These are phyloP conservation scores for Pontederia crassipes DNA, from an alignment of 176 grass and related monocot species.

Conservation along the genomic window DNA sequence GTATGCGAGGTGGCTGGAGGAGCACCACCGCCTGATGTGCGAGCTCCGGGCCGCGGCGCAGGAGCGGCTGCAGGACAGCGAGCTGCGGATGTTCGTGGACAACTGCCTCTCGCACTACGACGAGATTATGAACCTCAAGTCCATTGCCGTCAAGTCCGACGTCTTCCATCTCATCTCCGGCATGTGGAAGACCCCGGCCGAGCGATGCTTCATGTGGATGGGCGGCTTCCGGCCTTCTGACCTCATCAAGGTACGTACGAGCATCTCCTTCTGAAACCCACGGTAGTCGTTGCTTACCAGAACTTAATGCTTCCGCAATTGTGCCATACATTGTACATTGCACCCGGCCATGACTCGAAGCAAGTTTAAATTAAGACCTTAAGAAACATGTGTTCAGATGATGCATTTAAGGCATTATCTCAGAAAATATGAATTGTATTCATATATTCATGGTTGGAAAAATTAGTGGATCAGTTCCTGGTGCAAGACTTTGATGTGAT, in stretches of 20 bases:
- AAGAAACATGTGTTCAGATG: no score
- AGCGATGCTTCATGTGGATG: slow-evolving; percentile 71
- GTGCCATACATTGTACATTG: no score
- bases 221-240: slow-evolving; percentile 58
- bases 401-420: no score
- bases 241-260: slow-evolving; percentile 40
- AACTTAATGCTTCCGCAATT: no score
- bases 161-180: slow-evolving; percentile 58
- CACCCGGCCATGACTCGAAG: no score
- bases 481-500: neutral
- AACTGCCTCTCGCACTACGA: slow-evolving; percentile 29
- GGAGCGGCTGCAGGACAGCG: slow-evolving; percentile 27
- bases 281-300: no score
- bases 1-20: slow-evolving; percentile 41
- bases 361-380: no score
- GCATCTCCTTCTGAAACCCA: no score
- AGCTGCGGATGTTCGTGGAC: slow-evolving; percentile 34
- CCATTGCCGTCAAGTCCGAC: slow-evolving; percentile 20
- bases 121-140: slow-evolving; percentile 29
- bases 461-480: no score
- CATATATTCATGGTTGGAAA: no score
- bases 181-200: slow-evolving; percentile 41
- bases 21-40: slow-evolving; percentile 28
- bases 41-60: slow-evolving; percentile 37
- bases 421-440: no score